Evolutionary conservation across 768 basidiomycete genomes (phyloP).

Genomic region (Pisolithus orientalis): DNA sequence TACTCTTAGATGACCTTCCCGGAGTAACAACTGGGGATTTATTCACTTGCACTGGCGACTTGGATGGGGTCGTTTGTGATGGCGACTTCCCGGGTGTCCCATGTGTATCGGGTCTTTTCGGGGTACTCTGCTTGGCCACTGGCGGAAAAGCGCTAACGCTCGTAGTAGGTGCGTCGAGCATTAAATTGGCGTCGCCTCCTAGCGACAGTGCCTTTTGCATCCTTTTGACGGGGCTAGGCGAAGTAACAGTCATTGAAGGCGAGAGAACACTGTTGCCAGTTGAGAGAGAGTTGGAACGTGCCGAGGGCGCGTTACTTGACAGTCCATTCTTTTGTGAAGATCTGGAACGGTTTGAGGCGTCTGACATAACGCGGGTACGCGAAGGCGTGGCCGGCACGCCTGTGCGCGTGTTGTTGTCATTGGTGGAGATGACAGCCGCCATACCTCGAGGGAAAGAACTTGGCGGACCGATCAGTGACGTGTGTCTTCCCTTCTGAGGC

Average conservation of each 20-base stretch:
- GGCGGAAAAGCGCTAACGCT: constrained; percentile 5
- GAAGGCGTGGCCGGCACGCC: constrained; percentile 30
- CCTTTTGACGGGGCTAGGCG: constrained; percentile 33
- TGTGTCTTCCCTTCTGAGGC: constrained; percentile 19
- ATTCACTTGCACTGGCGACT: constrained; percentile 7
- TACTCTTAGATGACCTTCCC: constrained; percentile 17
- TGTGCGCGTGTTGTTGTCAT: constrained; percentile 3
- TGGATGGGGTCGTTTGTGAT: constrained; percentile 15
- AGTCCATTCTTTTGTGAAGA: constrained; percentile 17
- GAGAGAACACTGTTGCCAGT: constrained; percentile 18
- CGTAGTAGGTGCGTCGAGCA: constrained; percentile 12
- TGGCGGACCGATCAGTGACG: constrained; percentile 23
- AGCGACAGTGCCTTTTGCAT: constrained; percentile 24
- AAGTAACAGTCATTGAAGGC: constrained; percentile 34
- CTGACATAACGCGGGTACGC: constrained; percentile 40
- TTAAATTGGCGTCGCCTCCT: constrained; percentile 7
- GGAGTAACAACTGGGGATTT: constrained; percentile 17
- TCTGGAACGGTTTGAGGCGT: constrained; percentile 26
- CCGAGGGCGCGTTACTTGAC: constrained; percentile 10
- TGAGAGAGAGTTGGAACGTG: constrained; percentile 19
- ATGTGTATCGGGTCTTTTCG: constrained; percentile 8
- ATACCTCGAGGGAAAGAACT: constrained; percentile 19
- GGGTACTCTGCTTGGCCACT: constrained; percentile 9
- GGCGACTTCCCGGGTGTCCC: constrained; percentile 12
- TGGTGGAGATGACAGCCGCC: constrained; percentile 11